These are phyloP conservation scores for Tricholoma furcatifolium DNA, from an alignment of 768 basidiomycete genomes.

Conservation along the genomic window DNA sequence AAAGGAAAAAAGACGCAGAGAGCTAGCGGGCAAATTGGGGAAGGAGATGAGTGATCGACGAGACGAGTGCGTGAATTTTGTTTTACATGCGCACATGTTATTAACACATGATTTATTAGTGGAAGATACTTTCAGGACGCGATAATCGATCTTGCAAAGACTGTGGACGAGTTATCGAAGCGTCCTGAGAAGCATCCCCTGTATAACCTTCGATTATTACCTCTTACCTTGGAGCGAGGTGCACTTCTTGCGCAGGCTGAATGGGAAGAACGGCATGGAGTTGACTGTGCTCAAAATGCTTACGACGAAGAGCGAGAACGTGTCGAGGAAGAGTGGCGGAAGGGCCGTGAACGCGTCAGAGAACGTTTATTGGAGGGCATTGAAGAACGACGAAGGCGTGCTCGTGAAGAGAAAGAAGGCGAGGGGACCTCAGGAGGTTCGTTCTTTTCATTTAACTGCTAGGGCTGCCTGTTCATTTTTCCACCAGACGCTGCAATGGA, in stretches of 20 bases:
- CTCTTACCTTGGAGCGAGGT: slow-evolving; percentile 73
- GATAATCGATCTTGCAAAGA: slow-evolving; percentile 57
- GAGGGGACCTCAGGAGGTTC: slow-evolving; percentile 74
- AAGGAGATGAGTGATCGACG: slow-evolving; percentile 74
- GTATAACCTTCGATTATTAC: slow-evolving; percentile 73
- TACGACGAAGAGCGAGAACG: slow-evolving; percentile 77
- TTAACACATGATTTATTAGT: slow-evolving; percentile 29
- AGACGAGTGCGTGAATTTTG: slow-evolving; percentile 57
- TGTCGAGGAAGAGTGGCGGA: slow-evolving; percentile 82
- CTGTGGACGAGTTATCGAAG: slow-evolving; percentile 61
- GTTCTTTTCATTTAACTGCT: slow-evolving; percentile 22
- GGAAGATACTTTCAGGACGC: slow-evolving; percentile 62
- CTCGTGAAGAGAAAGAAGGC: slow-evolving; percentile 86
- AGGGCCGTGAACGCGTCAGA: slow-evolving; percentile 70
- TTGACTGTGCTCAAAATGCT: slow-evolving; percentile 64
- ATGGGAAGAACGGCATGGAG: slow-evolving; percentile 65
- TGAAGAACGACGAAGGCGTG: slow-evolving; percentile 75
- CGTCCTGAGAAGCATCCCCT: slow-evolving; percentile 64
- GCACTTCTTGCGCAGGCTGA: slow-evolving; percentile 67
- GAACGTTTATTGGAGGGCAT: slow-evolving; percentile 82
- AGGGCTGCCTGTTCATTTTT: slow-evolving; percentile 5
- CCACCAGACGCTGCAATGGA: slow-evolving; percentile 70
- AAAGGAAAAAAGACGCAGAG: slow-evolving; percentile 68
- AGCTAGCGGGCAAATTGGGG: slow-evolving; percentile 65
- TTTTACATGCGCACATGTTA: slow-evolving; percentile 8